Evolutionary conservation across 768 basidiomycete species (phyloP), one percentile per base, ranked within the genome.

Genomic region (Crassisporium funariophilum): DNA sequence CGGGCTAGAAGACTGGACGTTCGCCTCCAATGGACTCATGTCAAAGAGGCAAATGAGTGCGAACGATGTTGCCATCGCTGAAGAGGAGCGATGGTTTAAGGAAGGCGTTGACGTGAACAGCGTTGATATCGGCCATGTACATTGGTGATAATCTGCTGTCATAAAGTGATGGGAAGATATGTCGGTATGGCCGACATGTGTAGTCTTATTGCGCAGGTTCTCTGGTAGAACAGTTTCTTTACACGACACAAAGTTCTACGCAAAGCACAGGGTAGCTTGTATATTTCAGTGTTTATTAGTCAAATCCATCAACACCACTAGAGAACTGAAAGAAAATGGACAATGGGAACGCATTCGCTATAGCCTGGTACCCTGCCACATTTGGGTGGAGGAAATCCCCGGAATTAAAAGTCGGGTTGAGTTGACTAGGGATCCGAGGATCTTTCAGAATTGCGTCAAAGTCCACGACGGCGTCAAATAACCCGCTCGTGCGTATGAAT

Each of bases 1-100:
- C 52, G 77, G 77, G 0, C 66, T 79, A 6, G 78, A 80, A 69
- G 79, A 81, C 57, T 82, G 81, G 79, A 79, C 78, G 2, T 83
- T 78, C 51, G 73, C 59, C 1, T 54, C 63, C 5, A 69, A 73
- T 36, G 81, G 81, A 0, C 62, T 72, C 24, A 83, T 82, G 80
- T 58, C 63, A 42, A 77, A 78, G 52, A 67, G 81, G n/a, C 76
- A 78, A 65, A 77, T 78, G 71, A 69, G 70, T 51, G 73, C 65
- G 13, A 76, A 75, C 57, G 71, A 76, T 48, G 63, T 81, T 4
- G 29, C 67, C 20, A 79, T 83, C 50, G 20, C 61, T 8, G 64
- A 71, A 5, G 68, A 66, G 10, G 75, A 79, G 36, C 53, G 80
- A 19, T 82, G 79, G 79, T 82, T 81, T 67, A 72, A 63, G 53